Conservation (phyloP, 257 asterid genomes). For the Fraxinus excelsior region DNA sequence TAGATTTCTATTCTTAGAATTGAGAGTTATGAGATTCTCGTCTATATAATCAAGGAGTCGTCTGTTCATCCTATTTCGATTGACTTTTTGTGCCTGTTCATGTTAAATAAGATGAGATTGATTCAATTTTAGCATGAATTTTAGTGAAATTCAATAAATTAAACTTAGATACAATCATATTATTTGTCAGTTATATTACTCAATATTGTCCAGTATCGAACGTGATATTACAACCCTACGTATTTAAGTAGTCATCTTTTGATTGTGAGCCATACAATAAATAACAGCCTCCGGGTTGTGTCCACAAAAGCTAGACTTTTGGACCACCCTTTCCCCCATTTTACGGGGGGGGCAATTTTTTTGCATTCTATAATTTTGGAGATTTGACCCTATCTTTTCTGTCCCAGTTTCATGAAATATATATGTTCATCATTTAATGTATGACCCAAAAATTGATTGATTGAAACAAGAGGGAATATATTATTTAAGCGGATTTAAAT, state of each 20-base stretch:
- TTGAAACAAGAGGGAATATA: not conserved
- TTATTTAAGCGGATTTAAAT: no score
- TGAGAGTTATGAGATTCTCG: not conserved
- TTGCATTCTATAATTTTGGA: not conserved
- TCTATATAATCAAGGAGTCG: no score
- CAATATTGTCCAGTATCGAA: not conserved
- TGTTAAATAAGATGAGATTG: no score
- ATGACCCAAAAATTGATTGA: not conserved
- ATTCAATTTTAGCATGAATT: no score
- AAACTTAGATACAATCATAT: not conserved
- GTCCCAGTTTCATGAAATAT: not conserved
- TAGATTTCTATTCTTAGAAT: no score
- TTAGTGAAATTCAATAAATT: not conserved
- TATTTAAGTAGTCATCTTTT: constrained; percentile 18
- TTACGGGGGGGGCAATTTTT: constrained; percentile 13
- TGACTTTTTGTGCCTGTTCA: no score
- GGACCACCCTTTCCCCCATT: constrained; percentile 26
- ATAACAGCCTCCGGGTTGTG: not conserved
- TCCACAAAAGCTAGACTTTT: not conserved
- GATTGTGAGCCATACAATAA: constrained; percentile 20
- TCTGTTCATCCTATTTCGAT: no score
- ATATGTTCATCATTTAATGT: not conserved
- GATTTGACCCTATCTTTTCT: not conserved
- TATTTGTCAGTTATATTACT: not conserved
- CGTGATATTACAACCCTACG: not conserved